These are phyloP conservation scores for Xylaria venustula DNA, from an alignment of 495 filamentous ascomycete genomes.

Conservation along the genomic window DNA sequence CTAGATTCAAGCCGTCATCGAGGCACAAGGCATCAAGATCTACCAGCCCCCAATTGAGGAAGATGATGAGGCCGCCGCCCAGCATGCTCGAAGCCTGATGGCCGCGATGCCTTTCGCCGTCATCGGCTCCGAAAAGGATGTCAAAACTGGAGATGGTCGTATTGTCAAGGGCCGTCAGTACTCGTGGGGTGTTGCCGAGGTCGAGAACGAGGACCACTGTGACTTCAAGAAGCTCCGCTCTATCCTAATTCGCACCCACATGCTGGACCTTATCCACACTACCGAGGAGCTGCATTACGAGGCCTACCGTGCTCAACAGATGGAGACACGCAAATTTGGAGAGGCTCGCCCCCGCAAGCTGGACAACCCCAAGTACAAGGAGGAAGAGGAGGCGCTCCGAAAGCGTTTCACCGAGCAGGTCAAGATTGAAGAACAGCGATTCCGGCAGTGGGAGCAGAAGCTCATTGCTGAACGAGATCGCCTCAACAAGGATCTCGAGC, in stretches of 20 bases:
- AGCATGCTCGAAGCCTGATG: constrained; percentile 91
- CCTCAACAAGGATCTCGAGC: constrained; percentile 98
- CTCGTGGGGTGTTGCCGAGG: constrained; percentile 97
- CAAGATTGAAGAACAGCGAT: constrained; percentile 98
- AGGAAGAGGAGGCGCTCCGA: constrained; percentile 94
- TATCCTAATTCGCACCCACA: constrained; percentile 99
- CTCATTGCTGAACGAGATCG: constrained; percentile 96
- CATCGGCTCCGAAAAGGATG: constrained; percentile 98
- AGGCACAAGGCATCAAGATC: constrained; percentile 99
- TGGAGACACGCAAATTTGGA: constrained; percentile 99
- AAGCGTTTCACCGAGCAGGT: constrained; percentile 99
- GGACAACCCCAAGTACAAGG: constrained; percentile 99
- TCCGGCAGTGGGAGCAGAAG: constrained; percentile 99
- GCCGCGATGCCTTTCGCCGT: constrained; percentile 98
- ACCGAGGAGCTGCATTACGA: constrained; percentile 99
- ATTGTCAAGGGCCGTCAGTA: constrained; percentile 99
- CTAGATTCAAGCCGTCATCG: constrained; percentile 90
- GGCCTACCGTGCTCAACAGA: constrained; percentile 96
- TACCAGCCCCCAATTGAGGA: constrained; percentile 97
- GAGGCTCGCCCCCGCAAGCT: constrained; percentile 95
- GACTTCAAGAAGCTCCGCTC: constrained; percentile 99
- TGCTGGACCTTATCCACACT: constrained; percentile 99
- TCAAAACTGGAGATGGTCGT: constrained; percentile 91
- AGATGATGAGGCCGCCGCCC: constrained; percentile 92
- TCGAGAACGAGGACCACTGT: constrained; percentile 99